A percentile compares a stretch with the other conserved stretches of the same genome.
Conservation (phyloP, 345 rosid species). For the Brassica juncea region DNA sequence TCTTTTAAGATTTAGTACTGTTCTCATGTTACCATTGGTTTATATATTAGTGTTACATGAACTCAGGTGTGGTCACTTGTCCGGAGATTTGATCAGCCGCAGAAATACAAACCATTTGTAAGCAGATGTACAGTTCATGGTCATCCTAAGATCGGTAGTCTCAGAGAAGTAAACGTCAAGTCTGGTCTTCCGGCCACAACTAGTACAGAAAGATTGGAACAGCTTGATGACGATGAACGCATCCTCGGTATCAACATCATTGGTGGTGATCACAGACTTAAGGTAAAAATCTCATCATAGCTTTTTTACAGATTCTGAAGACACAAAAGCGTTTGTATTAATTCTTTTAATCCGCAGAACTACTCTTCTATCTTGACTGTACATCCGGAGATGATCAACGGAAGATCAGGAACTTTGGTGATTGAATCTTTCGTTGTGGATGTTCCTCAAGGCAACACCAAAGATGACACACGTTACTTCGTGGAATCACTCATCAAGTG, state of each 20-base stretch:
- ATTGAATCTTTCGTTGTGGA: constrained; percentile 90
- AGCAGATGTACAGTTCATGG: constrained; percentile 47
- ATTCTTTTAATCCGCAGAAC: constrained; percentile 46
- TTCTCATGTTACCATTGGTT: no score
- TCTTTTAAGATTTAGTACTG: neutral
- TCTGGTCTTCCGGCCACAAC: constrained; percentile 99
- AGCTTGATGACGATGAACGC: constrained; percentile 83
- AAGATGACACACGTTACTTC: constrained; percentile 87
- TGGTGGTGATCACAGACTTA: constrained; percentile 93
- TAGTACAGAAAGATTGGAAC: constrained; percentile 88
- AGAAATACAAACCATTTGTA: constrained; percentile 1
- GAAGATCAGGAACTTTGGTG: constrained; percentile 84
- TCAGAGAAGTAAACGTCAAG: constrained; percentile 85
- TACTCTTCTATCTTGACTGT: constrained; percentile 82
- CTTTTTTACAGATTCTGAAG: neutral
- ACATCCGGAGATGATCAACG: constrained; percentile 84
- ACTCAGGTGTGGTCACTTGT: constrained; percentile 8
- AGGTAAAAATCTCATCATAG: constrained; percentile 44
- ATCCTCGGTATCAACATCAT: constrained; percentile 82
- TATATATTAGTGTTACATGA: neutral
- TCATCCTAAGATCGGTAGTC: constrained; percentile 78
- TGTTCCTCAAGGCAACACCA: constrained; percentile 90
- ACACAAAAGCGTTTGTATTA: no score
- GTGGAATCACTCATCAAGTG: constrained; percentile 79
- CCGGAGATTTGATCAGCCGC: constrained; percentile 3